Conservation (phyloP, 371 early-diverging fungal genomes). For the Sporodiniella umbellata region DNA sequence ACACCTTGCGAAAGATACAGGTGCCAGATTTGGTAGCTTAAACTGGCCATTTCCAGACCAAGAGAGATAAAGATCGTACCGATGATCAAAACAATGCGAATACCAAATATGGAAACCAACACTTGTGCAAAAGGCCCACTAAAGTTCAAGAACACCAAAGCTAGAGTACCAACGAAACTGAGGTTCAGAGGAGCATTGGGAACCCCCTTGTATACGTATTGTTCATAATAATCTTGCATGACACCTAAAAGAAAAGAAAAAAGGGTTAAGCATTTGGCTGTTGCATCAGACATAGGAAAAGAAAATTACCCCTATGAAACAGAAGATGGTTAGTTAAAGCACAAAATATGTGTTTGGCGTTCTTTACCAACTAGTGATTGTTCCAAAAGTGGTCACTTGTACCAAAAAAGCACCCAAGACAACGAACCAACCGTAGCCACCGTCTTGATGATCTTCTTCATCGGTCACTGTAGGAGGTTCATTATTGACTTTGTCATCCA, state of each 20-base stretch:
- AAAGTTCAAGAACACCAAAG: constrained; percentile 17
- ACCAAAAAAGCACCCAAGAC: constrained; percentile 55
- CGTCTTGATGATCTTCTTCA: constrained; percentile 39
- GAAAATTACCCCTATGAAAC: constrained; percentile 16
- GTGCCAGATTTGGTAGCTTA: constrained; percentile 53
- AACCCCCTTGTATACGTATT: constrained; percentile 1
- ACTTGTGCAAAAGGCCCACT: constrained; percentile 30
- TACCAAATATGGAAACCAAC: constrained; percentile 17
- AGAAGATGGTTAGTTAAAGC: neutral
- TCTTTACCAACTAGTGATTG: constrained; percentile 28
- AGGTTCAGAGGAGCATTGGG: constrained; percentile 14
- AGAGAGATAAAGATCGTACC: constrained; percentile 20
- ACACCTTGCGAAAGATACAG: constrained; percentile 69
- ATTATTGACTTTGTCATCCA: neutral
- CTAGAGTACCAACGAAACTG: constrained; percentile 35
- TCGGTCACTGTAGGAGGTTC: neutral
- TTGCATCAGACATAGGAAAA: neutral
- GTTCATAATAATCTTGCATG: constrained; percentile 25
- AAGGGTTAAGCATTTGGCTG: neutral
- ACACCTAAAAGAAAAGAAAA: constrained; percentile 12
- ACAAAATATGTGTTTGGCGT: neutral
- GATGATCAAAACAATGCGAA: constrained; percentile 16
- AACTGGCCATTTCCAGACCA: constrained; percentile 31
- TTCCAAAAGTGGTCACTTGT: constrained; percentile 57
- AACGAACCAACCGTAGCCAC: constrained; percentile 60